Evolutionary conservation across 805 yeast genomes (phyloP).

Genomic region (Dipodascus geniculatus): DNA sequence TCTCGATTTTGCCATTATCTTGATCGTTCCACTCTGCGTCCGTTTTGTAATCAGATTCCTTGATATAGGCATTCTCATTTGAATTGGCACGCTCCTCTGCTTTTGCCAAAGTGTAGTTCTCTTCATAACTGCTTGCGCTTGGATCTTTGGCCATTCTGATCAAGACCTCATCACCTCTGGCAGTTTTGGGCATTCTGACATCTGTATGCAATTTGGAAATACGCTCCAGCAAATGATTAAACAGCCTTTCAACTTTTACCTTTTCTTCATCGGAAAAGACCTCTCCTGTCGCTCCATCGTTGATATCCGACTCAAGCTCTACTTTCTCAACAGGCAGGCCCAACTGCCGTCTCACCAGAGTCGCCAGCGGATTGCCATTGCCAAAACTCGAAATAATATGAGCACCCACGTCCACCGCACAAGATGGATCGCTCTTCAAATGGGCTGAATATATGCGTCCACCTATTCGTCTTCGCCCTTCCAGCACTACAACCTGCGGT

Average conservation of each 20-base stretch:
- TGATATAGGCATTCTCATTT: constrained; percentile 14
- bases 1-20: constrained; percentile 18
- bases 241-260: constrained; percentile 24
- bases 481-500: constrained; percentile 30
- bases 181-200: constrained; percentile 22
- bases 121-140: constrained; percentile 20
- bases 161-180: constrained; percentile 26
- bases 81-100: constrained; percentile 26
- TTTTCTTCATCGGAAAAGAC: constrained; percentile 20
- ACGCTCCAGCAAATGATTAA: constrained; percentile 26
- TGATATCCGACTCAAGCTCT: constrained; percentile 23
- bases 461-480: constrained; percentile 31
- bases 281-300: constrained; percentile 25
- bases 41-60: constrained; percentile 12
- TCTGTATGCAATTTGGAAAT: constrained; percentile 26
- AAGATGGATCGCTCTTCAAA: constrained; percentile 14
- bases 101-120: constrained; percentile 26
- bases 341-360: constrained; percentile 28
- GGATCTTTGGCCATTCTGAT: constrained; percentile 30
- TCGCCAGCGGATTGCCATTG: constrained; percentile 31
- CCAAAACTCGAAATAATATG: constrained; percentile 30
- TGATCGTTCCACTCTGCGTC: constrained; percentile 14
- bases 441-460: constrained; percentile 31
- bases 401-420: constrained; percentile 30
- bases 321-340: constrained; percentile 29